A percentile compares a stretch with the other conserved stretches of the same genome.
phyloP scores from a whole-genome alignment of 1,284 basidiomycete genomes.

The Tranzscheliella williamsii region DNA sequence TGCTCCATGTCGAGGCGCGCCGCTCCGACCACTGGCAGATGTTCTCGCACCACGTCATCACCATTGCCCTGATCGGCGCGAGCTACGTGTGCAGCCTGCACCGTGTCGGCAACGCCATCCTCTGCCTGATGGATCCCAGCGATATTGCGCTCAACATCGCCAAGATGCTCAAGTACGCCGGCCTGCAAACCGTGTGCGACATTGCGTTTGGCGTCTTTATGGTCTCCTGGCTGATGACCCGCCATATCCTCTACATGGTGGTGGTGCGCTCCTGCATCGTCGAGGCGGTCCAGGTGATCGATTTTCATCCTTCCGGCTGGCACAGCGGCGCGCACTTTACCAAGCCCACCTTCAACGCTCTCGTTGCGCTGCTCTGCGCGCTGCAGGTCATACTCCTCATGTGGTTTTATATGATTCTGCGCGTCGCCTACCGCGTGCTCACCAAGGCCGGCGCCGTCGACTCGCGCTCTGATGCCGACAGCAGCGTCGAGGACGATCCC shows the following conservation, averaged over 20 bases:
- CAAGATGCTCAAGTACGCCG: slow-evolving; percentile 89
- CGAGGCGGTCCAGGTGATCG: slow-evolving; percentile 20
- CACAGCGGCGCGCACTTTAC: slow-evolving; percentile 20
- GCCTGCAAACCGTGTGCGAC: slow-evolving; percentile 73
- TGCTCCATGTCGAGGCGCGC: slow-evolving; percentile 86
- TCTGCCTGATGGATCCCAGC: slow-evolving; percentile 89
- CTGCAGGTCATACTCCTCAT: slow-evolving; percentile 72
- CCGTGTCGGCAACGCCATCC: slow-evolving; percentile 81
- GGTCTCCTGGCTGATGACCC: slow-evolving; percentile 52
- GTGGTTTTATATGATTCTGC: slow-evolving; percentile 84
- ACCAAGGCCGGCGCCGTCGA: slow-evolving; percentile 80
- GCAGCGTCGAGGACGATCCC: slow-evolving; percentile 25
- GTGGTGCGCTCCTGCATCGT: slow-evolving; percentile 44
- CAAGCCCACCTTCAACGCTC: slow-evolving; percentile 5
- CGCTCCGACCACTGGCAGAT: slow-evolving; percentile 93
- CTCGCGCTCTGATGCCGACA: slow-evolving; percentile 51
- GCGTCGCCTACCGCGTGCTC: slow-evolving; percentile 78
- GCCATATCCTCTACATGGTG: slow-evolving; percentile 51
- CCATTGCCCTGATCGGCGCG: slow-evolving; percentile 73
- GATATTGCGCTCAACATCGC: slow-evolving; percentile 85
- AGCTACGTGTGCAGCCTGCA: slow-evolving; percentile 85
- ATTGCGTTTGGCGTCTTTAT: slow-evolving; percentile 72
- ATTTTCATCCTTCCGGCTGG: slow-evolving; percentile 9
- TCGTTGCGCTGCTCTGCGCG: slow-evolving; percentile 36
- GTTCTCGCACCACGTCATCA: slow-evolving; percentile 93